Percentiles rank a stretch among this genome's conserved stretches.
phyloP scores from a whole-genome alignment of 2,329 filamentous ascomycete genomes.

The Mycosphaerelloides madeirae region DNA sequence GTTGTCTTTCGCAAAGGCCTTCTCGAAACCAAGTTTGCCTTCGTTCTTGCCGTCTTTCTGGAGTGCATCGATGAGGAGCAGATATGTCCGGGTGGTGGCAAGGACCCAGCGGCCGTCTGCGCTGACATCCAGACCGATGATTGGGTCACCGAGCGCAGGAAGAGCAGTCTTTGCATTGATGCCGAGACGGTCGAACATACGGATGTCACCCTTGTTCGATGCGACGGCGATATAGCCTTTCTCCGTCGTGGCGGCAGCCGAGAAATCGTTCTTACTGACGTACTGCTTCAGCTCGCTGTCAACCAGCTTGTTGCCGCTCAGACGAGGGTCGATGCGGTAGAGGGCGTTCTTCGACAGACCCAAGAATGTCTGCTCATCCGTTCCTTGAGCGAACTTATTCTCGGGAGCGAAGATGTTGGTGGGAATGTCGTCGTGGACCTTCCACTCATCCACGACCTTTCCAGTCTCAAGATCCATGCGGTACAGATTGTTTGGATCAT shows the following conservation, averaged over 20 bases:
- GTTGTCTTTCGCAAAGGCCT: constrained; percentile 81
- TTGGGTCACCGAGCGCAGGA: constrained; percentile 88
- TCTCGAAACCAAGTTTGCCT: constrained; percentile 96
- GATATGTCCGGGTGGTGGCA: constrained; percentile 88
- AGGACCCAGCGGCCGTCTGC: constrained; percentile 95
- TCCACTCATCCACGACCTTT: constrained; percentile 98
- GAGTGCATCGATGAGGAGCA: constrained; percentile 84
- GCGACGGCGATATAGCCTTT: constrained; percentile 96
- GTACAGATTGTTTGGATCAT: constrained; percentile 85
- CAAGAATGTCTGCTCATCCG: constrained; percentile 87
- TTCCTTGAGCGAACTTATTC: constrained; percentile 98
- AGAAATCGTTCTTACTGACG: constrained; percentile 94
- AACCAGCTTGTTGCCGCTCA: constrained; percentile 86
- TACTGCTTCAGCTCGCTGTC: constrained; percentile 94
- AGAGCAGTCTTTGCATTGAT: constrained; percentile 98
- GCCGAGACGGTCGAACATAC: constrained; percentile 90
- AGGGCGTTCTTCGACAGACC: constrained; percentile 89
- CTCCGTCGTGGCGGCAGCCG: constrained; percentile 85
- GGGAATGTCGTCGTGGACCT: constrained; percentile 91
- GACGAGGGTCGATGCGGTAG: constrained; percentile 87
- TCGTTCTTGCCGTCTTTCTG: constrained; percentile 91
- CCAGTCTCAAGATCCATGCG: constrained; percentile 98
- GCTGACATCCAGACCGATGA: constrained; percentile 90
- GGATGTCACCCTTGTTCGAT: constrained; percentile 95
- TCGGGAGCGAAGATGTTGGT: constrained; percentile 90